phyloP scores from a whole-genome alignment of 2,329 filamentous ascomycete genomes.

The Thelonectria olida region DNA sequence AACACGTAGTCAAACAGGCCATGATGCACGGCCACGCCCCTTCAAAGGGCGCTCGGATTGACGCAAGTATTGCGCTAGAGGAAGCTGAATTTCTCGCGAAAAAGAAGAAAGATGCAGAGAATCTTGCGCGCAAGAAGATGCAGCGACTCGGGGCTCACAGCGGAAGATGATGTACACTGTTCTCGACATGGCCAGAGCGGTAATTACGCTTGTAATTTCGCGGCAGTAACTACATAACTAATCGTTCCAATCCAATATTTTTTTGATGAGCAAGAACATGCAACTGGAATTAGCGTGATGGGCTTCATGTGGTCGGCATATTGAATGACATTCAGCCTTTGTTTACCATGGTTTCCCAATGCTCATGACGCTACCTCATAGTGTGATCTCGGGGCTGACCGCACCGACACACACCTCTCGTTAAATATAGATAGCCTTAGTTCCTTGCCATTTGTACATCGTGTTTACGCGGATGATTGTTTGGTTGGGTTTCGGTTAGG shows the following conservation, averaged over 20 bases:
- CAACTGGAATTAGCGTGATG: background rate
- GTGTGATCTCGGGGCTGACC: too few relatives aligned
- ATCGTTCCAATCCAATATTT: too few relatives aligned
- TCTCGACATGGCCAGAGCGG: too few relatives aligned
- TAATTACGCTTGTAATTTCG: too few relatives aligned
- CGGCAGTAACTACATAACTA: too few relatives aligned
- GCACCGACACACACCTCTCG: too few relatives aligned
- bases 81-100: slow-evolving; percentile 1
- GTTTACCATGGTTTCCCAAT: background rate
- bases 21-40: slow-evolving; percentile 2
- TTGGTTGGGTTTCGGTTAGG: too few relatives aligned
- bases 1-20: slow-evolving; percentile 3
- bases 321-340: background rate
- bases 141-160: background rate
- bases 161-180: too few relatives aligned
- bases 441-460: too few relatives aligned
- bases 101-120: background rate
- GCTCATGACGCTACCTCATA: background rate
- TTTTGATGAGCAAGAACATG: too few relatives aligned
- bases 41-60: slow-evolving; percentile 2
- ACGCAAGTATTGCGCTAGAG: slow-evolving; percentile 6
- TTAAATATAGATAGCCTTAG: too few relatives aligned
- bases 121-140: slow-evolving; percentile 7
- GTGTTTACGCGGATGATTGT: too few relatives aligned
- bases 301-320: background rate